These are phyloP conservation scores for Podospora conica DNA, from an alignment of 495 filamentous ascomycete genomes.

Conservation along the genomic window DNA sequence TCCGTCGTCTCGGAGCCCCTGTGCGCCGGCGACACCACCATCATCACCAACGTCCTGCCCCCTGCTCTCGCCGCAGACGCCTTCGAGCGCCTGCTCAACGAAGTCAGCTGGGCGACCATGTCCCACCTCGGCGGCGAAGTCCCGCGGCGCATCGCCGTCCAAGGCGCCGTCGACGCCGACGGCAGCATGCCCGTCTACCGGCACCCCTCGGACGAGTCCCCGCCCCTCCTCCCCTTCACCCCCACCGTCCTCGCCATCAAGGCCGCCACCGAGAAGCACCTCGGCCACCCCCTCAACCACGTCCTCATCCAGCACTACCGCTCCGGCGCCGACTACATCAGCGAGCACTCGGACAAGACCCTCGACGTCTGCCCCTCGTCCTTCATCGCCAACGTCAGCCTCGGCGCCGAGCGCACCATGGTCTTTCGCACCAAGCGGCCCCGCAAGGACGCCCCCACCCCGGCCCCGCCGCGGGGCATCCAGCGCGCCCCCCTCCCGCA, in stretches of 20 bases:
- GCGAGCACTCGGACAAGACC: constrained; percentile 96
- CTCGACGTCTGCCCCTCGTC: constrained; percentile 78
- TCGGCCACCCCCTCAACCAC: constrained; percentile 85
- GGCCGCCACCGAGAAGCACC: constrained; percentile 54
- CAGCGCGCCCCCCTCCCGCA: constrained; percentile 76
- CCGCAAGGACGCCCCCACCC: constrained; percentile 23
- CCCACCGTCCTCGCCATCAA: constrained; percentile 63
- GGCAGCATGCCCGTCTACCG: constrained; percentile 86
- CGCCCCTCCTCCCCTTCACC: constrained; percentile 70
- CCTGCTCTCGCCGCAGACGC: constrained; percentile 44
- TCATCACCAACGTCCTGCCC: constrained; percentile 63
- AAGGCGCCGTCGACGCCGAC: constrained; percentile 64
- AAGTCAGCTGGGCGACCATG: constrained; percentile 90
- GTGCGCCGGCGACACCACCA: constrained; percentile 72
- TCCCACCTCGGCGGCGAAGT: constrained; percentile 87
- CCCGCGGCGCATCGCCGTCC: constrained; percentile 86
- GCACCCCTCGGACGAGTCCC: constrained; percentile 87
- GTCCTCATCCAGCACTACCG: constrained; percentile 92
- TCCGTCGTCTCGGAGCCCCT: constrained; percentile 26
- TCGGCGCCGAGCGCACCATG: constrained; percentile 91
- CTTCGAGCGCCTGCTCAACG: constrained; percentile 65
- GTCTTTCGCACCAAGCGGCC: constrained; percentile 74
- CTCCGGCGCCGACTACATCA: constrained; percentile 85
- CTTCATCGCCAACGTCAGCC: constrained; percentile 84
- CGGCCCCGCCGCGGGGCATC: constrained; percentile 21